Evolutionary conservation across 2,329 filamentous ascomycete species (phyloP).

Genomic region (Clonostachys sp.): DNA sequence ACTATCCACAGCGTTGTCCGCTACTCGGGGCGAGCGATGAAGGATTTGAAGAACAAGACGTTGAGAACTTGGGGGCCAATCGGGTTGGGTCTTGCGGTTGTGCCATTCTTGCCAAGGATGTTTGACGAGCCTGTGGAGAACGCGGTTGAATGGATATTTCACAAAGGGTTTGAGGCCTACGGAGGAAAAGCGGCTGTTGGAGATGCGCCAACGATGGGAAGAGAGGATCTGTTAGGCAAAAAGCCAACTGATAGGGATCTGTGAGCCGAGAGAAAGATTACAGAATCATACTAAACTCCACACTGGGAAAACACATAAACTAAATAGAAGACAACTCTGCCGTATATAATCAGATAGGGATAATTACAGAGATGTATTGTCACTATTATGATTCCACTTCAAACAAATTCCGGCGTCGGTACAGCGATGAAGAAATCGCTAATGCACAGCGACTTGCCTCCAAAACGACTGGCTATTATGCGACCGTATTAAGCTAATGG

Average conservation of each 20-base stretch:
- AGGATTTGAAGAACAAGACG: conserved; percentile 69
- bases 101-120: conserved; percentile 77
- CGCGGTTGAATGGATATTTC: conserved; percentile 86
- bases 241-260: conserved; percentile 14
- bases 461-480: too few relatives aligned
- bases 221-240: conserved; percentile 31
- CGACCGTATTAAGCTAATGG: too few relatives aligned
- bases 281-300: too few relatives aligned
- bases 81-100: conserved; percentile 71
- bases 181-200: conserved; percentile 59
- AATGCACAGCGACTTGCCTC: too few relatives aligned
- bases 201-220: conserved; percentile 46
- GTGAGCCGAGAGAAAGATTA: too few relatives aligned
- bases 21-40: conserved; percentile 84
- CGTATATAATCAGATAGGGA: too few relatives aligned
- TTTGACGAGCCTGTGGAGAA: conserved; percentile 93
- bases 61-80: conserved; percentile 87
- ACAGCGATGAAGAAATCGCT: too few relatives aligned
- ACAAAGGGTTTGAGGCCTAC: conserved; percentile 70
- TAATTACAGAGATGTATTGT: too few relatives aligned
- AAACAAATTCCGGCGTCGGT: too few relatives aligned
- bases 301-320: too few relatives aligned
- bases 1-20: conserved; percentile 91
- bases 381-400: too few relatives aligned
- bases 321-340: too few relatives aligned